These are phyloP conservation scores for Aspergillus leporis DNA, from an alignment of 495 filamentous ascomycete species.

Conservation along the genomic window DNA sequence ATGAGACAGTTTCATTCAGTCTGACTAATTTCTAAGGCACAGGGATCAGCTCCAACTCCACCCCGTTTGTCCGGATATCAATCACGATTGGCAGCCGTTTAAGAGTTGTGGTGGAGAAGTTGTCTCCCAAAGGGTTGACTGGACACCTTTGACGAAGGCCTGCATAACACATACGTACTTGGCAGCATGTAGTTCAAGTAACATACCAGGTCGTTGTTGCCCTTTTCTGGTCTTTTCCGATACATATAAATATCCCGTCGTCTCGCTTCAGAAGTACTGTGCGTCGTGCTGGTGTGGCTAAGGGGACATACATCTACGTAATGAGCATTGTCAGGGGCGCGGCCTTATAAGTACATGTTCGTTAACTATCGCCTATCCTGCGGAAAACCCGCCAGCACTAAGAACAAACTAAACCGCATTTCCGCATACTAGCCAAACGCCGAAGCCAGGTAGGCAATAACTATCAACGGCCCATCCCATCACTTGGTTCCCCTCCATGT, in stretches of 20 bases:
- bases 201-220: neutral
- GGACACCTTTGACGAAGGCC: neutral
- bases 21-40: neutral
- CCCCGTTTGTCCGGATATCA: neutral
- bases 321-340: neutral
- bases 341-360: neutral
- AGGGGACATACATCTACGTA: neutral
- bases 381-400: neutral
- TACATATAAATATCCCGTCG: neutral
- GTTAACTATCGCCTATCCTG: too few relatives aligned
- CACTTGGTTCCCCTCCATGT: neutral
- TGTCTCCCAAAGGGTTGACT: neutral
- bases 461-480: neutral
- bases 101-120: neutral
- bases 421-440: neutral
- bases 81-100: neutral
- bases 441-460: neutral
- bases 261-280: too few relatives aligned
- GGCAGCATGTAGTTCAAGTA: neutral
- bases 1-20: too few relatives aligned
- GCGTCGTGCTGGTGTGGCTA: neutral
- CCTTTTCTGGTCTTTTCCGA: neutral
- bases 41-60: neutral
- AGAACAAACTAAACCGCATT: neutral
- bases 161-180: conserved; percentile 10